Base-by-base conservation (phyloP, 768 basidiomycete species). In the Artomyces pyxidatus region DNA sequence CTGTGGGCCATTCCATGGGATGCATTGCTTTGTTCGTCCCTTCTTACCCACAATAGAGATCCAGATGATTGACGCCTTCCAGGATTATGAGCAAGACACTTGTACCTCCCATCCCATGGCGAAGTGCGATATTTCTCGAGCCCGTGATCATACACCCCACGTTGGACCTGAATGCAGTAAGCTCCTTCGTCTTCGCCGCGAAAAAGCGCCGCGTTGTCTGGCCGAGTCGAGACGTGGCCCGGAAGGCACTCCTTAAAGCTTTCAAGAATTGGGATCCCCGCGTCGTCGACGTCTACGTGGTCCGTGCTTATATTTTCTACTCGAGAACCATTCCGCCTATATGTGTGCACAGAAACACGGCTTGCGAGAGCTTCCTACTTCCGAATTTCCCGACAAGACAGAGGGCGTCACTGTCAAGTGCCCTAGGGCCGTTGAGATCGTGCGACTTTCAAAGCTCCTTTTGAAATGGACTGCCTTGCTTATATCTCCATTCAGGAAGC, bases 1-100 rank as follows among this genome's bases (percentile, higher is more conserved):
- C 72, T 3, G 63, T 80, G 12, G 78, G 75, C 0, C 78, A 80
- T 56, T 80, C 78, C 0, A 76, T 78, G 74, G 76, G 77, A 6
- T 73, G 71, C 2, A 61, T 68, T 1, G 65, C 64, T 4, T 49
- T 76, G 77, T 77, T 49, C 26, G 75, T n/a, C n/a, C 65, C 2
- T 45, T n/a, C 17, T 6, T 29, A 14, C 16, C 17, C 27, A 23
- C 42, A 16, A 43, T 21, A 27, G 14, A 16, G 14, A 21, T 19
- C 19, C n/a, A 12, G 6, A 23, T 11, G 7, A 21, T 17, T 40
- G 19, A 47, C 30, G 25, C 28, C 29, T 8, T 17, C 21, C 28
- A 76, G 76, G 25, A 53, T 72, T 5, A 65, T 77, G 3, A 60
- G 75, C 0, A 61, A 68, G 37, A 73, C 69, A 1, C 73, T 69